phyloP scores from a whole-genome alignment of 2,329 filamentous ascomycete species.

The Atkinsonella hypoxylon region DNA sequence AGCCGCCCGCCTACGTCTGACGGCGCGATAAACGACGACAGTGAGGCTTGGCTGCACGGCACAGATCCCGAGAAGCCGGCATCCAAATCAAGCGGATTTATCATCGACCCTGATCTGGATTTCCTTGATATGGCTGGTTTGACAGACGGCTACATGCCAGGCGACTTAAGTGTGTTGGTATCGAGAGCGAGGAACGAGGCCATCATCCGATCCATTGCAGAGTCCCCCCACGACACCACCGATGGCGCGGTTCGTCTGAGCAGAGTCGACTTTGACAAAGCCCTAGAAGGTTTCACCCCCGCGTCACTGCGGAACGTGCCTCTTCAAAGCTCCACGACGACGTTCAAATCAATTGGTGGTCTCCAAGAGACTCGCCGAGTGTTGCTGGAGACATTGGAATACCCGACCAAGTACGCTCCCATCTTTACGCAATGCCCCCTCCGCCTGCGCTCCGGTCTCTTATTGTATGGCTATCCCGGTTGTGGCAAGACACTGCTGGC shows the following conservation, averaged over 20 bases:
- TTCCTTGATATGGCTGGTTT: constrained; percentile 87
- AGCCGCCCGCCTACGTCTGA: constrained; percentile 47
- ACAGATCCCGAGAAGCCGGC: constrained; percentile 35
- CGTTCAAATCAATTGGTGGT: constrained; percentile 85
- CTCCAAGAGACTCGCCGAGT: constrained; percentile 75
- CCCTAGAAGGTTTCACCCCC: constrained; percentile 85
- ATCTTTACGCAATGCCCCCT: constrained; percentile 95
- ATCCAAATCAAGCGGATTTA: constrained; percentile 47
- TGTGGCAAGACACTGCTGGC: constrained; percentile 95
- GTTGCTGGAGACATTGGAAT: constrained; percentile 89
- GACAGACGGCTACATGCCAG: constrained; percentile 97
- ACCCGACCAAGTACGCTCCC: constrained; percentile 93
- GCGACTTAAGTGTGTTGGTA: constrained; percentile 76
- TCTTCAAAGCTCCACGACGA: constrained; percentile 83
- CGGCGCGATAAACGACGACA: constrained; percentile 38
- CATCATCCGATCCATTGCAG: constrained; percentile 67
- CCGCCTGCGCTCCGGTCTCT: constrained; percentile 80
- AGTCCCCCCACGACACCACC: constrained; percentile 32
- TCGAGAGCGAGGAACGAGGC: constrained; percentile 84
- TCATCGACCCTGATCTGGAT: constrained; percentile 67
- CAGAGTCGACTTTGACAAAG: constrained; percentile 67
- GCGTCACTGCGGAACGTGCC: constrained; percentile 91
- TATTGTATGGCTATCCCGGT: constrained; percentile 90
- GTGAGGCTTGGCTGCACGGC: constrained; percentile 65
- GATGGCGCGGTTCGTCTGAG: constrained; percentile 49